Base-by-base conservation (phyloP, 2,329 filamentous ascomycete genomes). In the Aspergillus sp. region DNA sequence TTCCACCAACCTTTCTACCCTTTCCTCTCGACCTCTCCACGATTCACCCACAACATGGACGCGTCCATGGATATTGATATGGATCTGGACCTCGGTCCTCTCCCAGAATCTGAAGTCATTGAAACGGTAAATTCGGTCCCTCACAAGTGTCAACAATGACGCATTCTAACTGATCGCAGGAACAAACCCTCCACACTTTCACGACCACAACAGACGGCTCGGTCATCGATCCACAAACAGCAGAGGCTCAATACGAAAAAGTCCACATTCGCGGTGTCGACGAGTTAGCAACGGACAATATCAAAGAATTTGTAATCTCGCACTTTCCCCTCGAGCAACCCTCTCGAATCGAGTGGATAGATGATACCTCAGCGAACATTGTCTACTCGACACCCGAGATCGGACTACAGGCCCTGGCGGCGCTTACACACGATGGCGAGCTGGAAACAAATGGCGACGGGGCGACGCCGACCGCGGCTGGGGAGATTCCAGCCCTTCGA, bases 321-420 rank as follows among this genome's bases (percentile, higher is more conserved):
- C 86, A 95, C 75, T 92, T 85, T 71, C 79, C 83, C 41, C 74
- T 77, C 15, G 81, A 83, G 59, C 72, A 80, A 56, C 81, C 88
- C 60, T 81, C 85, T 59, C 84, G 86, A 64, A 83, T 97, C 65
- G 93, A 98, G 79, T 99, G 95, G 95, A 92, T 99, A 67, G 92
- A 98, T 75, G 95, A 99, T 76, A 89, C 87, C 7, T 94, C 92
- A 0, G 92, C 92, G 64, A 98, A 98, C 74, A 82, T 97, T 57
- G 78, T 96, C 56, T 98, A 95, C 79, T 81, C 82, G 60, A 82
- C 80, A 41, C 72, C 81, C 13, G 80, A 84, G 49, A 77, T 83
- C 13, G 87, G 87, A 2, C 70, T 81, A 5, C 75, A 81, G 55
- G 87, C 87, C 22, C 78, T 90, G 25, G 70, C 74, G 34, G 79